Percentiles rank a stretch among this genome's conserved stretches.
Conservation (phyloP, 306 rosid genomes). For the Urtica urens region DNA sequence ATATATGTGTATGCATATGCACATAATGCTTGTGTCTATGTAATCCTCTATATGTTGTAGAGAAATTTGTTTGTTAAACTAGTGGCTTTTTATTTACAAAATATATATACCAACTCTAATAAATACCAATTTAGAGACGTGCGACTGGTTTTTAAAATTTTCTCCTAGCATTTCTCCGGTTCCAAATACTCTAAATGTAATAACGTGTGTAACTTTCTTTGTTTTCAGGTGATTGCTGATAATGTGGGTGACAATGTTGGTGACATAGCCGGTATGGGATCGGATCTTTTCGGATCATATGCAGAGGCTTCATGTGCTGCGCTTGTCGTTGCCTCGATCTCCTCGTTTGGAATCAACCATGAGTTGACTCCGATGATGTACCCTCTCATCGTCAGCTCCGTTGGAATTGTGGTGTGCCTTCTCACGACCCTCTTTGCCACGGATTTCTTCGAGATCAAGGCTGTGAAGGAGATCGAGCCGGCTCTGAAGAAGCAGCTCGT, state of each 20-base stretch:
- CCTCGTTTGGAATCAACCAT: constrained; percentile 85
- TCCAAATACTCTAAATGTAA: too few species aligned
- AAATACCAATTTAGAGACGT: too few species aligned
- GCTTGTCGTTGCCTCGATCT: constrained; percentile 93
- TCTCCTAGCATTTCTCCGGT: too few species aligned
- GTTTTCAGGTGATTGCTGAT: constrained; percentile 81
- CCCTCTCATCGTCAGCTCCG: constrained; percentile 80
- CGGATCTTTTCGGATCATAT: constrained; percentile 93
- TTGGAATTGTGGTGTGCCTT: constrained; percentile 78
- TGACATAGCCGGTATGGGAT: constrained; percentile 97
- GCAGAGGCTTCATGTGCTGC: constrained; percentile 99
- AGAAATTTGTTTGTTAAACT: too few species aligned
- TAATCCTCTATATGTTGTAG: too few species aligned
- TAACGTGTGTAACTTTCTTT: neutral
- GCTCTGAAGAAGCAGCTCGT: constrained; percentile 78
- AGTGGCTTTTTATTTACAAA: too few species aligned
- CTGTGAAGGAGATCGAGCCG: constrained; percentile 89
- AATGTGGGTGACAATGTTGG: constrained; percentile 98
- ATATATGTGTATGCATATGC: too few species aligned
- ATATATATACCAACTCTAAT: too few species aligned
- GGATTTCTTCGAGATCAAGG: constrained; percentile 89
- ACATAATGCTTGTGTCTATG: too few species aligned
- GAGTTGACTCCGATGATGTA: constrained; percentile 74
- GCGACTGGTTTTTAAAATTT: too few species aligned
- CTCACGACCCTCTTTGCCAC: constrained; percentile 88